phyloP scores from a whole-genome alignment of 2,329 filamentous ascomycete species.

The Colletotrichum sidae region DNA sequence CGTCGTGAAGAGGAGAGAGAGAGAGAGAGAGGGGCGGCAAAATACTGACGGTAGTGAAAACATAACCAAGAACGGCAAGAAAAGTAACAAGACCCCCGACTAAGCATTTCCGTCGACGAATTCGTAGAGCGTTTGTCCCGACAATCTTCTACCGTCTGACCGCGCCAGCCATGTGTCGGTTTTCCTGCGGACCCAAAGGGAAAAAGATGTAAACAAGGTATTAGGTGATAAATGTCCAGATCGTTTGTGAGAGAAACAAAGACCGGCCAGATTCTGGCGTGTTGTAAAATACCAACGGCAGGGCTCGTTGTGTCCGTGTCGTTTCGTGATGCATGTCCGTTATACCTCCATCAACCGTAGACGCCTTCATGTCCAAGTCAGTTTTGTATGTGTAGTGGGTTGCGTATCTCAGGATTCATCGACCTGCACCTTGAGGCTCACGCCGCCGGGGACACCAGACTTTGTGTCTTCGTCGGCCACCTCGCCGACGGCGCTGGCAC shows the following conservation, averaged over 20 bases:
- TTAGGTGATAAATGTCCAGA: conserved; percentile 21
- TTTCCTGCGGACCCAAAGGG: conserved; percentile 12
- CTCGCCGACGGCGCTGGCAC: conserved; percentile 63
- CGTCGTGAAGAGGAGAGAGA: background rate
- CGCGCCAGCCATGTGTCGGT: conserved; percentile 25
- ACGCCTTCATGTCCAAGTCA: conserved; percentile 14
- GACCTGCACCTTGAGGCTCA: conserved; percentile 43
- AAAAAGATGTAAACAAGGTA: conserved; percentile 31
- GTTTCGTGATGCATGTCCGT: conserved; percentile 31
- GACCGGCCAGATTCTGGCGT: conserved; percentile 8
- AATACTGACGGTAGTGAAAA: background rate
- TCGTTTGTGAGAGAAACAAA: conserved; percentile 19
- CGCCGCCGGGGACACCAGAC: conserved; percentile 37
- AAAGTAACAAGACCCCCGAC: conserved; percentile 8
- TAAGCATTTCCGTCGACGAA: conserved; percentile 16
- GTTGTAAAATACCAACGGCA: conserved; percentile 5
- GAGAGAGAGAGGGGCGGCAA: background rate
- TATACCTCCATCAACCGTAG: conserved; percentile 26
- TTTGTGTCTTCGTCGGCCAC: conserved; percentile 45
- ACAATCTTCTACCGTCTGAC: conserved; percentile 30
- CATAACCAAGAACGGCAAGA: background rate
- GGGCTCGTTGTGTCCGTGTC: conserved; percentile 24
- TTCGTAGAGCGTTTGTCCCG: conserved; percentile 13
- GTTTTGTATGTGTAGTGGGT: background rate
- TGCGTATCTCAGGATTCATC: conserved; percentile 44